A percentile compares a stretch with the other conserved stretches of the same genome.
Conservation (phyloP, 106 monocot genomes). For the Chionographis japonica region DNA sequence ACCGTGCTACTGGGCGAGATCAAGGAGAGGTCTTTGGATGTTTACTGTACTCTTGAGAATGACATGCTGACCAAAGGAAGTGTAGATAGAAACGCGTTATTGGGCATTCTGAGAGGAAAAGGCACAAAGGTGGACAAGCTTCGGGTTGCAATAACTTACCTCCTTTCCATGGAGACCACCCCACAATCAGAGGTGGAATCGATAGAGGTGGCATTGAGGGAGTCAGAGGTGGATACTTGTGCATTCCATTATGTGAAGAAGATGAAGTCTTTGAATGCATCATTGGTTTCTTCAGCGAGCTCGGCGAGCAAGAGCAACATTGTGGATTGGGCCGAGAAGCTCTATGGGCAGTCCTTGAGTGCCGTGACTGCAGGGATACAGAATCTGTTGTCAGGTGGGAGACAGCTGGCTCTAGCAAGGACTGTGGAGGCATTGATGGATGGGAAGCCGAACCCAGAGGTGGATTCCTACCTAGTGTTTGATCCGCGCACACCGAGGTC, state of each 20-base stretch:
- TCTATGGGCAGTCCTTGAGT: conserved; percentile 90
- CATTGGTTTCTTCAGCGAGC: conserved; percentile 53
- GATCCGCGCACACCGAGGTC: conserved; percentile 81
- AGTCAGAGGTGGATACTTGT: conserved; percentile 71
- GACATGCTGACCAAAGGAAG: conserved; percentile 77
- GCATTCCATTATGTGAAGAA: conserved; percentile 92
- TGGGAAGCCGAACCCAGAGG: conserved; percentile 86
- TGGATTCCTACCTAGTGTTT: conserved; percentile 74
- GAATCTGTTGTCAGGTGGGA: conserved; percentile 80
- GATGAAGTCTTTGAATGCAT: conserved; percentile 81
- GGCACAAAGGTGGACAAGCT: conserved; percentile 85
- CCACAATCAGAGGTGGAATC: conserved; percentile 75
- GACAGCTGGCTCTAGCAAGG: conserved; percentile 76
- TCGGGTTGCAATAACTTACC: conserved; percentile 77
- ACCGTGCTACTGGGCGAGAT: conserved; percentile 79
- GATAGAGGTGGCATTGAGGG: conserved; percentile 64
- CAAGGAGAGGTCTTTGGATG: conserved; percentile 84
- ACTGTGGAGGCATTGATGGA: conserved; percentile 94
- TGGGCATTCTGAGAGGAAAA: conserved; percentile 68
- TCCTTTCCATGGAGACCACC: conserved; percentile 75
- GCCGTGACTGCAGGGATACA: conserved; percentile 95
- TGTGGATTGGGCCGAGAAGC: conserved; percentile 96
- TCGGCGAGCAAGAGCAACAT: conserved; percentile 76
- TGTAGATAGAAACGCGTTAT: conserved; percentile 47
- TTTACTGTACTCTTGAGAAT: conserved; percentile 71